Percentiles rank a stretch among this genome's conserved stretches.
Evolutionary conservation across 2,329 filamentous ascomycete genomes (phyloP).

Genomic region (Xylaria sp.): DNA sequence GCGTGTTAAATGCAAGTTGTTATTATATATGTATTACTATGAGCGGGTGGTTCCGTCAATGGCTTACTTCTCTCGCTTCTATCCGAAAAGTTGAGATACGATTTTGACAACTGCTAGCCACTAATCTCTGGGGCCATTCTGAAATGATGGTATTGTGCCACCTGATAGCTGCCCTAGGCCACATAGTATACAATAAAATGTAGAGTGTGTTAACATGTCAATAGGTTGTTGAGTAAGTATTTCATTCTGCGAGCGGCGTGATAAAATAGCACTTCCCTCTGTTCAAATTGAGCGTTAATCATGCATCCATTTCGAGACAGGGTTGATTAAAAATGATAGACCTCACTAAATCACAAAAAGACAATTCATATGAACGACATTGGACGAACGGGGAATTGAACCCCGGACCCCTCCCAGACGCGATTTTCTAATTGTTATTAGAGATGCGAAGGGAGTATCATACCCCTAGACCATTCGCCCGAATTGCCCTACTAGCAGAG

Average conservation of each 20-base stretch:
- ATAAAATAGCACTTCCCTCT: too few relatives aligned
- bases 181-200: not conserved
- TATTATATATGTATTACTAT: slow-evolving; percentile 3
- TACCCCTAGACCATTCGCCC: slow-evolving; percentile 43
- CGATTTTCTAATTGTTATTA: not conserved
- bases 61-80: not conserved
- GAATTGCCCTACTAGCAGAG: not conserved
- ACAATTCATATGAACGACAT: not conserved
- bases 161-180: not conserved
- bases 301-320: too few relatives aligned
- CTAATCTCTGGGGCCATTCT: not conserved
- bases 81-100: not conserved
- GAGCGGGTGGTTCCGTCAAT: slow-evolving; percentile 8
- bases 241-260: too few relatives aligned
- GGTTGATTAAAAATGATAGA: too few relatives aligned
- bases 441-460: slow-evolving; percentile 42
- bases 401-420: slow-evolving; percentile 39
- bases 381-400: slow-evolving; percentile 42
- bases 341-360: not conserved
- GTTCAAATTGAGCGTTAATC: too few relatives aligned
- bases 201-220: not conserved
- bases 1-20: slow-evolving; percentile 2
- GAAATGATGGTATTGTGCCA: too few relatives aligned
- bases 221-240: too few relatives aligned
- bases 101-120: not conserved